Conservation (phyloP, 2,329 filamentous ascomycete genomes). For the Pezicula radicicola region DNA sequence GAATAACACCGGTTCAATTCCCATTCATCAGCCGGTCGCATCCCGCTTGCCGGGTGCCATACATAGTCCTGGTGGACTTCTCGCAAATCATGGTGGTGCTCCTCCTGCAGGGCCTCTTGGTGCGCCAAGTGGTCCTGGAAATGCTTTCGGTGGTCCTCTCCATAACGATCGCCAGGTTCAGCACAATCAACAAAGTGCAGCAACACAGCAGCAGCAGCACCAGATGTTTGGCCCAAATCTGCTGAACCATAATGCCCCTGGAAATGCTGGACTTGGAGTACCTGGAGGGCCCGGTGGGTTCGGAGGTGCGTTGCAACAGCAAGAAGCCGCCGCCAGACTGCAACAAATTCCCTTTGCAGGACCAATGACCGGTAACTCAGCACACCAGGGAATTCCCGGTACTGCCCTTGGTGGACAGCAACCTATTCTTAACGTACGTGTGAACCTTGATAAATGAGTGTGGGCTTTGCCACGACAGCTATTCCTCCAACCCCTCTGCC, state of each 20-base stretch:
- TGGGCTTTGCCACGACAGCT: conserved; percentile 8
- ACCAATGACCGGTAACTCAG: conserved; percentile 28
- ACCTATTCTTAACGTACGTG: conserved; percentile 71
- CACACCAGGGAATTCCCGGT: conserved; percentile 39
- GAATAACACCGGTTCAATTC: conserved; percentile 82
- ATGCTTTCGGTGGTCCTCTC: conserved; percentile 51
- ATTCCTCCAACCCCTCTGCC: not conserved
- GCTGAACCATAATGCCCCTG: conserved; percentile 44
- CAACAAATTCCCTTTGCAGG: conserved; percentile 60
- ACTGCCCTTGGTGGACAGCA: conserved; percentile 73
- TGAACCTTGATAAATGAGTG: conserved; percentile 11
- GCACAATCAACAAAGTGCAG: conserved; percentile 46
- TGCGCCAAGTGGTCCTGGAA: conserved; percentile 30
- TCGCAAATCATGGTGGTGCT: conserved; percentile 68
- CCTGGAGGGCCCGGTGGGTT: conserved; percentile 65
- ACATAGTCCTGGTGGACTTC: conserved; percentile 86
- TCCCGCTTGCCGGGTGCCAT: conserved; percentile 77
- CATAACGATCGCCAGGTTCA: conserved; percentile 49
- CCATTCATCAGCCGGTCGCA: conserved; percentile 92
- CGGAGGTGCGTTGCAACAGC: conserved; percentile 54
- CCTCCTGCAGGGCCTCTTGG: conserved; percentile 45
- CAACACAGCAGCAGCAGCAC: conserved; percentile 43
- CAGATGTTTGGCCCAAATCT: conserved; percentile 52
- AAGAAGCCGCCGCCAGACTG: conserved; percentile 49
- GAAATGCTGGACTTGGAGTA: conserved; percentile 52